Conservation (phyloP, 2,329 filamentous ascomycete genomes). For the Colletotrichum paranaense region DNA sequence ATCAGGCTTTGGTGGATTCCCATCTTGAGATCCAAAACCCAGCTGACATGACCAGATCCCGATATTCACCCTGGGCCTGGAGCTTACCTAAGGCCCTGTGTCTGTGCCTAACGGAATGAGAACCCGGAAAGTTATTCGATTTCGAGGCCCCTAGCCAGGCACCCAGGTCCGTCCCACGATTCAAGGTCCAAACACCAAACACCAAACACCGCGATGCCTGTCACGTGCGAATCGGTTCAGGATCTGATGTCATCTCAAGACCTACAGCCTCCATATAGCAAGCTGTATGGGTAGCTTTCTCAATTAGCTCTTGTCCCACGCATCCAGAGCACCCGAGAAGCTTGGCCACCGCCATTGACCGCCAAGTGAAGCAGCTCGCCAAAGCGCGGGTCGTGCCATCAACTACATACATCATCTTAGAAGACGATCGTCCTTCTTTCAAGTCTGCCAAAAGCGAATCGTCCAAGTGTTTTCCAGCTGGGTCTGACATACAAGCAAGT, state of each 20-base stretch:
- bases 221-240: not conserved
- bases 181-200: not conserved
- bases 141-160: not conserved
- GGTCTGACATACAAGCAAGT: not conserved
- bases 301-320: not conserved
- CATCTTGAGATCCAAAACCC: not conserved
- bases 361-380: not conserved
- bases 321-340: not conserved
- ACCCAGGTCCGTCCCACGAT: conserved; percentile 7
- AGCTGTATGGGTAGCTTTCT: not conserved
- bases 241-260: conserved; percentile 20
- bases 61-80: not conserved
- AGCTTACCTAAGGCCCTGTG: not conserved
- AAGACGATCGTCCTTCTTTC: not conserved
- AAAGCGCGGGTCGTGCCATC: not conserved
- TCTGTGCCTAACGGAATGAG: not conserved
- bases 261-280: not conserved
- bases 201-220: not conserved
- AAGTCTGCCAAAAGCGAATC: not conserved
- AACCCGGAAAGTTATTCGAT: not conserved
- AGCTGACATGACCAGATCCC: not conserved
- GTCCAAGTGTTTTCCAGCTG: not conserved
- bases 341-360: not conserved
- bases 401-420: not conserved
- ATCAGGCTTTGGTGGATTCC: not conserved